Percentiles rank a stretch among this genome's conserved stretches.
These are phyloP conservation scores for Xylaria sp. DNA, from an alignment of 2,329 filamentous ascomycete species.

Conservation along the genomic window DNA sequence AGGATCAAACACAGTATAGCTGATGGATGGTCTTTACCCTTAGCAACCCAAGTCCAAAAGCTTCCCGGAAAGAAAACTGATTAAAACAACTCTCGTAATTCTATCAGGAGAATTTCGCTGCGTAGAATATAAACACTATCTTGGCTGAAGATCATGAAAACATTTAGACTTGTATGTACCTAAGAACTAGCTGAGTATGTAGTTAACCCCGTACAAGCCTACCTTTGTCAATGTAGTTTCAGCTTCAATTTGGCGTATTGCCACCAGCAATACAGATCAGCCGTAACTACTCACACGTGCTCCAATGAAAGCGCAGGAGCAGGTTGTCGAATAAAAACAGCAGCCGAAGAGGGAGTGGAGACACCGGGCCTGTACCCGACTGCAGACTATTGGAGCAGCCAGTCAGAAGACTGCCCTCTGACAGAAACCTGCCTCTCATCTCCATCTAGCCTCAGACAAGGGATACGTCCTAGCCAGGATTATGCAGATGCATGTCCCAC, in stretches of 20 bases:
- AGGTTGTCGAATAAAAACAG: neutral
- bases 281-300: neutral
- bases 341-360: neutral
- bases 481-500: neutral
- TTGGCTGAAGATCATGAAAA: neutral
- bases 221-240: neutral
- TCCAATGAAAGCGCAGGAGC: neutral
- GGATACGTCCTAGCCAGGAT: neutral
- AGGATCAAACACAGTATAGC: neutral
- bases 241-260: neutral
- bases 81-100: neutral
- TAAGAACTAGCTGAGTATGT: neutral
- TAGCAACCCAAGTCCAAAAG: neutral
- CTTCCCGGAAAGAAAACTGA: neutral
- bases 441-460: neutral
- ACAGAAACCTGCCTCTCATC: neutral
- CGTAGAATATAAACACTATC: neutral
- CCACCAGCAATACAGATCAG: constrained; percentile 3
- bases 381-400: neutral
- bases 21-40: neutral
- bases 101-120: neutral
- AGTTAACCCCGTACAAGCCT: neutral
- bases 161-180: neutral
- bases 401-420: neutral
- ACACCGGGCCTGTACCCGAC: constrained; percentile 1